Base-by-base conservation (phyloP, 2,329 filamentous ascomycete genomes). In the Cordyceps fumosorosea region DNA sequence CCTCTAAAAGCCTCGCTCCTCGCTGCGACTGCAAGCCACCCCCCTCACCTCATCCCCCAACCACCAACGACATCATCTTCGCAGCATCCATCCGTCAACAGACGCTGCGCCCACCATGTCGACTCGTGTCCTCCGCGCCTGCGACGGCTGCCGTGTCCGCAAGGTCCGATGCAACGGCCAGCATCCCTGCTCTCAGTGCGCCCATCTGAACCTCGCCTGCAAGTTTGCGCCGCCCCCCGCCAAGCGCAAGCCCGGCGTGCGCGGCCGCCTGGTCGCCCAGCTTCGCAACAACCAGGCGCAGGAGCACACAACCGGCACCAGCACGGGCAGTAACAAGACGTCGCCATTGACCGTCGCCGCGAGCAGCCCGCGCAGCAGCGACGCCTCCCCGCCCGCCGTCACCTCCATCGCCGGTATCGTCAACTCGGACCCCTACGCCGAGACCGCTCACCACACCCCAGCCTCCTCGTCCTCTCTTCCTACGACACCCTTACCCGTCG, bases 131-230 rank as follows among this genome's bases (percentile, higher is more conserved):
- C 26, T 59, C 26, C 69, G 69, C 51, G 74, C 74, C 60, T 76
- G 74, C 65, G 73, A 76, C 63, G 72, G 73, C 53, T 76, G 74
- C 64, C 72, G 74, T 44, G 66, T 76, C 57, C 72, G 74, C 56
- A 76, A 76, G 64, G 74, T 76, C 42, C 71, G 70, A 58, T 76
- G 74, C 66, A 75, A 71, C 53, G 72, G 71, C 62, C 62, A 64
- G 22, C 65, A 65, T 48, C 74, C 74, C 1, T 76, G 74, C 58
- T 70, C 71, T 0, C 74, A 75, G 55, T 76, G 74, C 63, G 68
- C 69, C 4, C 73, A 76, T 45, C 69, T 75, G 44, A 69, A 70
- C 18, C 67, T 76, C 8, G 60, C 68, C 1, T 76, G 74, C 64
- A 69, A 72, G 64, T 75, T 72, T 64, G 71, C 73, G 5, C 67